A percentile compares a stretch with the other conserved stretches of the same genome.
These are phyloP conservation scores for Lycium barbarum DNA, from an alignment of 257 asterid species.

Conservation along the genomic window DNA sequence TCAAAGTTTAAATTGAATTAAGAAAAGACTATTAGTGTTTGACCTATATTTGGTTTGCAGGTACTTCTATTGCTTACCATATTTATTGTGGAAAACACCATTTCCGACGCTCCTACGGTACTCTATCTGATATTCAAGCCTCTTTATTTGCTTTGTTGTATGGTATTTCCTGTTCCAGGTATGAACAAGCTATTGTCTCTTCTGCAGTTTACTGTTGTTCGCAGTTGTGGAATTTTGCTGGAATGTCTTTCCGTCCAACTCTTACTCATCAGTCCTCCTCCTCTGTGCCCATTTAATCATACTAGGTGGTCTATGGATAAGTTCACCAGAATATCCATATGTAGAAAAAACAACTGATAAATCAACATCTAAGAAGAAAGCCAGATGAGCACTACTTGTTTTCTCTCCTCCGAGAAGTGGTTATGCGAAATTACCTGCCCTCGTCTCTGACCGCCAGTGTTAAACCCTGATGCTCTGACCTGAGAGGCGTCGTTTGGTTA, in stretches of 20 bases:
- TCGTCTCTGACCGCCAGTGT: not conserved
- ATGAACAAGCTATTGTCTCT: not conserved
- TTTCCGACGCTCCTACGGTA: conserved; percentile 79
- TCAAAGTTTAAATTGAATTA: not conserved
- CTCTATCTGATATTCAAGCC: conserved; percentile 15
- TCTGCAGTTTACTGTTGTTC: conserved; percentile 71
- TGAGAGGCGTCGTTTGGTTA: not conserved
- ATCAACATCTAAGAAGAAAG: conserved; percentile 43
- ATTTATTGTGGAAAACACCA: conserved; percentile 84
- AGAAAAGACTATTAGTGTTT: not conserved
- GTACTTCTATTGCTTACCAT: conserved; percentile 89
- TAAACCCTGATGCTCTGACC: not conserved
- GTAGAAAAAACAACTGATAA: conserved; percentile 37
- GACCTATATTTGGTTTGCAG: conserved; percentile 49
- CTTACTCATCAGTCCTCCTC: conserved; percentile 70
- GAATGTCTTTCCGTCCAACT: conserved; percentile 83
- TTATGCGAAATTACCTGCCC: not conserved
- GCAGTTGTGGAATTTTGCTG: conserved; percentile 75
- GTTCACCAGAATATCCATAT: conserved; percentile 66
- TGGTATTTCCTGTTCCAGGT: not conserved
- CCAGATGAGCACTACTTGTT: conserved; percentile 35
- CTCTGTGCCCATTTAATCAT: conserved; percentile 64
- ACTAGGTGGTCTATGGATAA: conserved; percentile 72
- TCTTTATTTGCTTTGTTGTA: not conserved
- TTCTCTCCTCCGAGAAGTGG: not conserved